Base-by-base conservation (phyloP, 1,284 basidiomycete genomes). In the Acaromyces ingoldii region DNA sequence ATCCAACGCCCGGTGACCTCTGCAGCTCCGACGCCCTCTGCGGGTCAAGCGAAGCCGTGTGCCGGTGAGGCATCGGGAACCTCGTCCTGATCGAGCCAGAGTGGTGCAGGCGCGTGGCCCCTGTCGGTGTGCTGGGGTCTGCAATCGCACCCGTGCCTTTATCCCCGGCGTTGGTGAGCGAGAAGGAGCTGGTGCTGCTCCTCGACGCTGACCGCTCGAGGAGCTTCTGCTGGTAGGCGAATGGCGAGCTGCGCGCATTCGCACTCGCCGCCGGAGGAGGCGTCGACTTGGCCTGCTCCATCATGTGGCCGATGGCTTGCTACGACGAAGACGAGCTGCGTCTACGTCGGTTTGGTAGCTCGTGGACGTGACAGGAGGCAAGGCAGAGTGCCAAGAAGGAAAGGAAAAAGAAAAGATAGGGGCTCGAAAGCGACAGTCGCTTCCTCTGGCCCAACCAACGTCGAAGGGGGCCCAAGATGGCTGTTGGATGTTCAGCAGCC, bases 221-320 rank as follows among this genome's bases (percentile, higher is more conserved):
- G 49, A 68, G 61, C 26, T 65, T 67, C 45, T 60, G 57, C 51
- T 72, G 69, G 44, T 72, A 72, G 2, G 65, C 65, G 42, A 72
- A 72, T 5, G 69, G 67, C 25, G 55, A 63, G 34, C 37, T 44
- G 33, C 67, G 61, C 1, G 65, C 62, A 21, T 55, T 60, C 25
- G 64, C 51, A 54, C 57, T 60, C 13, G 65, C 63, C 29, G 65
- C 60, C 24, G 51, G 51, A 3, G 62, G 60, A 19, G 40, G 41
- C 17, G 26, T 19, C 30, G 25, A 34, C 43, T 38, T 30, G 22
- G 22, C 53, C 38, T 7, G 38, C 34, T 13, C 49, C 49, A 51
- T 51, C 42, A 45, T 45, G 6, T n/a, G 13, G 33, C 13, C 19
- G 33, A 13, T 34, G 13, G 13, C 33, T n/a, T 34, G 13, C 33